A percentile compares a stretch with the other conserved stretches of the same genome.
These are phyloP conservation scores for Phytophthora citrophthora DNA, from an alignment of 352 stramenopile genomes.

Conservation along the genomic window DNA sequence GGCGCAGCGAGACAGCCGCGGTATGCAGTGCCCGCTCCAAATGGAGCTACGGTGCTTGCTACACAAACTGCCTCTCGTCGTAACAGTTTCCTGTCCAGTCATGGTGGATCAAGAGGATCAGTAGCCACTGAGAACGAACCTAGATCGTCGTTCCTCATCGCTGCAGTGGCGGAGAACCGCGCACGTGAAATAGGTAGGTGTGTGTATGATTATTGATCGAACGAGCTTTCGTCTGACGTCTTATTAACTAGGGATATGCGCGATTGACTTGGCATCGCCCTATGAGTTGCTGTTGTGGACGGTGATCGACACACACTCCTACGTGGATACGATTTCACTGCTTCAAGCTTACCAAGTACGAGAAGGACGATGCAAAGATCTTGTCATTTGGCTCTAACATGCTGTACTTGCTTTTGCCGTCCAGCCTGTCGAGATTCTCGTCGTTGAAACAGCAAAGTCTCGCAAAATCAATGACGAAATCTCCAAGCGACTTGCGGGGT, in stretches of 20 bases:
- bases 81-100: conserved; percentile 7
- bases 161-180: conserved; percentile 62
- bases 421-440: conserved; percentile 78
- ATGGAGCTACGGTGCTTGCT: conserved; percentile 15
- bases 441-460: conserved; percentile 65
- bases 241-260: conserved; percentile 55
- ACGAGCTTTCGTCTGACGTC: no score
- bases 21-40: conserved; percentile 41
- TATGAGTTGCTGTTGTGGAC: conserved; percentile 82
- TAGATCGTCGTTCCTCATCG: conserved; percentile 63
- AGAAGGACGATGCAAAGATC: background rate
- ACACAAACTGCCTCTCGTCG: conserved; percentile 1
- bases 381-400: background rate
- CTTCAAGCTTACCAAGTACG: conserved; percentile 74
- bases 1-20: conserved; percentile 27
- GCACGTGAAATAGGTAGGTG: conserved; percentile 62
- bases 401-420: background rate
- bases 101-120: conserved; percentile 31
- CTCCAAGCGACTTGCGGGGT: conserved; percentile 55
- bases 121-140: conserved; percentile 12
- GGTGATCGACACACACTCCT: conserved; percentile 81
- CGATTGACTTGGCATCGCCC: conserved; percentile 71
- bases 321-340: conserved; percentile 71
- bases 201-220: no score
- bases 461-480: conserved; percentile 79